Conservation (phyloP, 441 rosid species). For the Brassica hybrid region DNA sequence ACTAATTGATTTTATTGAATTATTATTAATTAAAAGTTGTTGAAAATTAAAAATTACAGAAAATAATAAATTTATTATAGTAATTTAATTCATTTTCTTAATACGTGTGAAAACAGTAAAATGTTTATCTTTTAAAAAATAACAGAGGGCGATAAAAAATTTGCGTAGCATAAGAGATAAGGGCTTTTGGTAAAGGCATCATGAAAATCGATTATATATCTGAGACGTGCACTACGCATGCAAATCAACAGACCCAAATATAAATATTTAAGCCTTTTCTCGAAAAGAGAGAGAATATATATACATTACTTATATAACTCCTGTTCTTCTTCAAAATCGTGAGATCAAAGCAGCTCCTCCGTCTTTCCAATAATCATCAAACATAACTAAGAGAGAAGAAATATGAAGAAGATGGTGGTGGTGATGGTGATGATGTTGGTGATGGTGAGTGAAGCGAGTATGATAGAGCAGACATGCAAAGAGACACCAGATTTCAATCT, state of each 20-base stretch:
- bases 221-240: not conserved
- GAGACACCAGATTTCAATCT: constrained; percentile 44
- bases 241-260: no score
- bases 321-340: not conserved
- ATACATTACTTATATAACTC: not conserved
- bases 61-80: no score
- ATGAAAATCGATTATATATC: constrained; percentile 28
- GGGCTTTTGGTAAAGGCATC: constrained; percentile 24
- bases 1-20: no score
- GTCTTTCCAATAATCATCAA: constrained; percentile 1
- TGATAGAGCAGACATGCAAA: constrained; percentile 49
- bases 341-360: constrained; percentile 1
- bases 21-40: no score
- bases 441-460: constrained; percentile 30
- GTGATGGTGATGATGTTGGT: not conserved
- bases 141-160: not conserved
- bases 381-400: not conserved
- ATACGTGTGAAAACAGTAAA: no score
- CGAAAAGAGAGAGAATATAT: no score
- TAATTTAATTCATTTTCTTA: no score
- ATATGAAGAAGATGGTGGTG: constrained; percentile 12
- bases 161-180: not conserved
- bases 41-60: no score
- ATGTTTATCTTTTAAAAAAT: not conserved
- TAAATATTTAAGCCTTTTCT: no score